Evolutionary conservation across 306 rosid genomes (phyloP).

Genomic region (Mucuna pruriens): DNA sequence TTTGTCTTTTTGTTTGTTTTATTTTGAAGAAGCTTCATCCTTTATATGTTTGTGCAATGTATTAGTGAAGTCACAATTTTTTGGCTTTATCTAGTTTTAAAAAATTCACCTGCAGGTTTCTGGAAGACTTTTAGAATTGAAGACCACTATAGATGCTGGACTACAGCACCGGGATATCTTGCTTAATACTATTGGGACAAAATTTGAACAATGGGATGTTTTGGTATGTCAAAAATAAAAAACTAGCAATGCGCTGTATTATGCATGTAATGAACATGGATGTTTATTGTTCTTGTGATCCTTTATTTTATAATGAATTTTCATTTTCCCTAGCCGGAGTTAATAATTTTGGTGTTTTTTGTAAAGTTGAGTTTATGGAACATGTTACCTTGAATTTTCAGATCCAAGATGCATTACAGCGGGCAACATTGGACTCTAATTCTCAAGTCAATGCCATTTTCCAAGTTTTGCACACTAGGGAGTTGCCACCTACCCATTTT

Average conservation of each 20-base stretch:
- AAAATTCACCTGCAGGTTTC: constrained; percentile 65
- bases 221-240: constrained; percentile 58
- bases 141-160: constrained; percentile 87
- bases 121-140: constrained; percentile 76
- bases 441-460: constrained; percentile 82
- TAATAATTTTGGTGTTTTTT: constrained; percentile 12
- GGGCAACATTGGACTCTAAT: constrained; percentile 69
- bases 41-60: constrained; percentile 18
- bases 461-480: constrained; percentile 78
- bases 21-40: constrained; percentile 28
- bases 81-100: constrained; percentile 2
- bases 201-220: constrained; percentile 81
- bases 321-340: constrained; percentile 29
- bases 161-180: constrained; percentile 66
- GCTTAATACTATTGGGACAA: constrained; percentile 73
- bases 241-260: constrained; percentile 2
- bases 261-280: constrained; percentile 11
- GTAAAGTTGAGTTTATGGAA: constrained; percentile 12
- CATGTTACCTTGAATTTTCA: constrained; percentile 41
- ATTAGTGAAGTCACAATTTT: not conserved
- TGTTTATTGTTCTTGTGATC: not conserved
- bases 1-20: constrained; percentile 1
- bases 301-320: constrained; percentile 13
- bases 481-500: constrained; percentile 73
- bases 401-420: constrained; percentile 73